Evolutionary conservation across 2,329 filamentous ascomycete species (phyloP).

Genomic region (Sporothrix brasiliensis): DNA sequence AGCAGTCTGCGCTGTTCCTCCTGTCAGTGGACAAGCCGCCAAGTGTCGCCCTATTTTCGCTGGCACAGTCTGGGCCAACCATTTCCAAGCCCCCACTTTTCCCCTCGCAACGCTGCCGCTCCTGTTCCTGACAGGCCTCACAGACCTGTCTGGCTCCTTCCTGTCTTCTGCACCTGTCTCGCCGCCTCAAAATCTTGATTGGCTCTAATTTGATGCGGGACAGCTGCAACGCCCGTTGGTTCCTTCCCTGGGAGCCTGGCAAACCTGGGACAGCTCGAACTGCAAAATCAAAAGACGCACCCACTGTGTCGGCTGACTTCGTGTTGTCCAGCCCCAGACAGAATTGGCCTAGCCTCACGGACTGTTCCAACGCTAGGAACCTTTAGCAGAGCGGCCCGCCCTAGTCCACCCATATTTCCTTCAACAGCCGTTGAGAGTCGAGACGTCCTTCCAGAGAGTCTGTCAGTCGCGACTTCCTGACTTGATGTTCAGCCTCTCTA

Average conservation of each 20-base stretch:
- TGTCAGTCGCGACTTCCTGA: constrained; percentile 8
- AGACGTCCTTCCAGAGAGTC: background rate
- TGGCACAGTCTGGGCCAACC: constrained; percentile 14
- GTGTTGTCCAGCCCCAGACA: background rate
- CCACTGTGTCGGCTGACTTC: constrained; percentile 16
- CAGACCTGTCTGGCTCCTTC: background rate
- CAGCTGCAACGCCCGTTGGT: constrained; percentile 2
- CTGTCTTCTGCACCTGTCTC: background rate
- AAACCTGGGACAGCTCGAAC: background rate
- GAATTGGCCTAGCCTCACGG: background rate
- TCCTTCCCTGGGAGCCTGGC: background rate
- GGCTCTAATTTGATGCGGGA: background rate
- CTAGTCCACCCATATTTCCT: background rate
- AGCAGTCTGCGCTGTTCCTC: background rate
- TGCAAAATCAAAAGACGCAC: background rate
- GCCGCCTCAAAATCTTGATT: constrained; percentile 25
- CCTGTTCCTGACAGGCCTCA: background rate
- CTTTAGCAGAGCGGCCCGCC: background rate
- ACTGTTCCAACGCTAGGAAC: background rate
- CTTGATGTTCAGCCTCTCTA: background rate
- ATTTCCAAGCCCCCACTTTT: background rate
- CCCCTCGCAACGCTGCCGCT: background rate
- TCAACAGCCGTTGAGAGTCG: background rate
- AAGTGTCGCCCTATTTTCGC: constrained; percentile 14
- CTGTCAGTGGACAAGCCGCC: background rate